Base-by-base conservation (phyloP, 179 eudicot species). In the Drosera spatulata region DNA sequence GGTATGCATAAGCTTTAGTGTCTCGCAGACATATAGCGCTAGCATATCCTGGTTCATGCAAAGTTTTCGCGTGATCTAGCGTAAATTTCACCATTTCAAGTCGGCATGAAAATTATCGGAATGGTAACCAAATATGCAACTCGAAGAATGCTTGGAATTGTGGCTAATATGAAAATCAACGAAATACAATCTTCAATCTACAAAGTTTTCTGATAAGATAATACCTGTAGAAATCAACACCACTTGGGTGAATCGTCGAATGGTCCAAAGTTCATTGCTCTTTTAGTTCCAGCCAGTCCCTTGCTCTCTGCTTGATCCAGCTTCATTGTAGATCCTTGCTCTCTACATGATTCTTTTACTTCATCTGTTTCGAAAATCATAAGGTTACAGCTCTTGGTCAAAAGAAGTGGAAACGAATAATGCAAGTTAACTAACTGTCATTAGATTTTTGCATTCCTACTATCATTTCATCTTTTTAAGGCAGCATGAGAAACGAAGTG, bases 341-440 rank as follows among this genome's bases (percentile, higher is more conserved):
- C 37, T 43, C 12, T 7, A 49, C 69, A 39, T 50, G 57, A 62
- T 56, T 63, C 41, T 41, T 58, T 42, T 58, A 53, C 56, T 54
- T 41, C 14, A 44, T 56, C 49, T 22, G 59, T 56, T 67, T 59
- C 52, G 61, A 67, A 13, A 67, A 60, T 58, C 22, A 13, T 14
- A 66, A 55, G 47, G 39, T 59, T 59, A 78, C 79, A 58, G 64
- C 69, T 61, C 82, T 84, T 69, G 75, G 86, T 61, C 82, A 85
- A 82, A 78, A 39, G 53, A 67, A 54, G 58, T 9, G 53, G 56
- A 12, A 15, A 10, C 64, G 44, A 43, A 48, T 3, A 47, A 5
- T 6, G 33, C 10, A n/a, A 10, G 44, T 37, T 5, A 39, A 39
- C 55, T 51, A 10, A 10, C 6, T 4, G 9, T 45, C 33, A 33